These are phyloP conservation scores for Penicillium malachiteum DNA, from an alignment of 495 filamentous ascomycete genomes.

Conservation along the genomic window DNA sequence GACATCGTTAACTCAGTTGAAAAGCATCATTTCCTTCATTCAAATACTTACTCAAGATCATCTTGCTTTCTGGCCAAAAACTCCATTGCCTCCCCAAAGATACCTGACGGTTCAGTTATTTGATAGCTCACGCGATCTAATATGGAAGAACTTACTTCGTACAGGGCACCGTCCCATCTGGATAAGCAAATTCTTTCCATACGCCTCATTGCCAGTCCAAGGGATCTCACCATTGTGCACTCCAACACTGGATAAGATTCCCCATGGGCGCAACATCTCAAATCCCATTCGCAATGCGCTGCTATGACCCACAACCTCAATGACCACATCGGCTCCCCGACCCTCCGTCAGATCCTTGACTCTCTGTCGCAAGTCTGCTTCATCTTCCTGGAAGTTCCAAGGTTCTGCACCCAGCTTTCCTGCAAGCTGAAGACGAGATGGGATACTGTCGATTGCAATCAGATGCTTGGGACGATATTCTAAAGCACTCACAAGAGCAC, in stretches of 20 bases:
- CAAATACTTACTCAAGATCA: constrained; percentile 24
- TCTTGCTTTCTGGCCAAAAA: constrained; percentile 58
- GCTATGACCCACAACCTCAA: constrained; percentile 83
- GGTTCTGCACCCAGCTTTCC: constrained; percentile 72
- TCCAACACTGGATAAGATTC: constrained; percentile 76
- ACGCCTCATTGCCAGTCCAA: constrained; percentile 81
- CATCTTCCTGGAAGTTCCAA: constrained; percentile 70
- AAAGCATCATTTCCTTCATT: neutral
- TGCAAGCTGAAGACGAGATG: constrained; percentile 69
- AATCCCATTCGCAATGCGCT: constrained; percentile 76
- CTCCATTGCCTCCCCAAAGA: constrained; percentile 60
- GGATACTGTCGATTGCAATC: constrained; percentile 78
- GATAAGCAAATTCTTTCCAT: constrained; percentile 82
- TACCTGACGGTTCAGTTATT: constrained; percentile 20
- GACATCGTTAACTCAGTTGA: constrained; percentile 9
- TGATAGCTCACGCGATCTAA: neutral
- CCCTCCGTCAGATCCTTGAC: constrained; percentile 74
- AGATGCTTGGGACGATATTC: constrained; percentile 71
- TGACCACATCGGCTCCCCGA: constrained; percentile 79
- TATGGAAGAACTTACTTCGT: constrained; percentile 20
- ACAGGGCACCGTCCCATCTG: constrained; percentile 95
- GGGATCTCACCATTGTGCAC: constrained; percentile 89
- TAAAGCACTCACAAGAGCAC: constrained; percentile 73
- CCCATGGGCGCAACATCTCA: constrained; percentile 84
- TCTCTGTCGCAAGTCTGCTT: constrained; percentile 49